phyloP scores from a whole-genome alignment of 2,329 filamentous ascomycete genomes.

The Lecanicillium sp. region DNA sequence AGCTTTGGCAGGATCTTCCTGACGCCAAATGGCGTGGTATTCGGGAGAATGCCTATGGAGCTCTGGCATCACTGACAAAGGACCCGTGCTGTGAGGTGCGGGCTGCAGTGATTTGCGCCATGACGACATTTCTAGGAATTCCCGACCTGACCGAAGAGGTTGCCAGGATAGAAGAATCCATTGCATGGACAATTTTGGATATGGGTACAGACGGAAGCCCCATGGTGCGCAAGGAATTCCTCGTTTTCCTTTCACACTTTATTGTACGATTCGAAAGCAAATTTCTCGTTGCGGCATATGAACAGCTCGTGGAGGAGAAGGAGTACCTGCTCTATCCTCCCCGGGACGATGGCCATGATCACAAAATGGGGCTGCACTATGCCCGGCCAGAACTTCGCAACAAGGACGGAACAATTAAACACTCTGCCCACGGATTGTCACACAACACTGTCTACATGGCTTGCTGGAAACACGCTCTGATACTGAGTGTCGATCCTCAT shows the following conservation, averaged over 20 bases:
- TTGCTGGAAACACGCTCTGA: slow-evolving; percentile 87
- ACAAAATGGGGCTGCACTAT: slow-evolving; percentile 57
- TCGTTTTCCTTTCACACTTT: slow-evolving; percentile 91
- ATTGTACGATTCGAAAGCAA: slow-evolving; percentile 85
- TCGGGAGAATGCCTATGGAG: slow-evolving; percentile 72
- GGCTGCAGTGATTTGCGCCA: slow-evolving; percentile 84
- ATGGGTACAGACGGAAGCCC: slow-evolving; percentile 93
- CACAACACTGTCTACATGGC: slow-evolving; percentile 88
- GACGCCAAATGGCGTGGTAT: slow-evolving; percentile 98
- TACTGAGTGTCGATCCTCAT: slow-evolving; percentile 88
- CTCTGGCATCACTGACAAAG: slow-evolving; percentile 70
- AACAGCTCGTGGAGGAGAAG: slow-evolving; percentile 79
- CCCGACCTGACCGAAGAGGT: slow-evolving; percentile 88
- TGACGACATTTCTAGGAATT: slow-evolving; percentile 91
- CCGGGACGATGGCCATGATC: slow-evolving; percentile 45
- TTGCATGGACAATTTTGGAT: slow-evolving; percentile 80
- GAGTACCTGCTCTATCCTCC: slow-evolving; percentile 54
- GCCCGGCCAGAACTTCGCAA: slow-evolving; percentile 47
- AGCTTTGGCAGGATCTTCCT: slow-evolving; percentile 83
- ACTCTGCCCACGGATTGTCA: slow-evolving; percentile 52
- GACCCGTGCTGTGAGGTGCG: slow-evolving; percentile 89
- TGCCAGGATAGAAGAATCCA: slow-evolving; percentile 79
- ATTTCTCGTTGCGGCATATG: slow-evolving; percentile 84
- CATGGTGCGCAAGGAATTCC: slow-evolving; percentile 84
- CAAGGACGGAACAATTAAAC: slow-evolving; percentile 49